A percentile compares a stretch with the other conserved stretches of the same genome.
phyloP scores from a whole-genome alignment of 164 flowering plant genomes.

The Stephania yunnanensis region DNA sequence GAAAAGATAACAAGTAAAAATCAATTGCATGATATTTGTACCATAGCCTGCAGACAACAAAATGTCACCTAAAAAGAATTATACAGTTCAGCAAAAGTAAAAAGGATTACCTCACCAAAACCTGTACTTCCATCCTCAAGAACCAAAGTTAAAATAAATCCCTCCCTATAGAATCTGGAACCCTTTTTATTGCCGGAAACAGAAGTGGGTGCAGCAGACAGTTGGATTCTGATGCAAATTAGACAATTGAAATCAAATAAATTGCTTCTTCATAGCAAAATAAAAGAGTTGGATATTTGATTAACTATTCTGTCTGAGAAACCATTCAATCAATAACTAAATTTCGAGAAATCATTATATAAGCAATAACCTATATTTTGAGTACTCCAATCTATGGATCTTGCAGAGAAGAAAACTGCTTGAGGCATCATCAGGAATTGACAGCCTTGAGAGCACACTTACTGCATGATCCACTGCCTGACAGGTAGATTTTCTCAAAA shows the following conservation, averaged over 20 bases:
- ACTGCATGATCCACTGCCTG: constrained; percentile 66
- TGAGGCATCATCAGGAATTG: constrained; percentile 27
- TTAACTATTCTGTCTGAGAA: not conserved
- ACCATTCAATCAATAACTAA: not conserved
- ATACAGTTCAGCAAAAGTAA: not conserved
- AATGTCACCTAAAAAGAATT: not conserved
- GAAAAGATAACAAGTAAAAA: no score
- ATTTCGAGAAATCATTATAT: not conserved
- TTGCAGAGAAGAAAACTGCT: constrained; percentile 21
- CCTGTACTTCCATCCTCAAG: constrained; percentile 81
- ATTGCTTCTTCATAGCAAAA: not conserved
- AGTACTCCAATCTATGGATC: constrained; percentile 49
- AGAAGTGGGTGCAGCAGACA: constrained; percentile 68
- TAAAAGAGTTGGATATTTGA: not conserved
- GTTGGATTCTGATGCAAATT: constrained; percentile 51
- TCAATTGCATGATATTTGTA: no score
- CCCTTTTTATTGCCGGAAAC: constrained; percentile 19
- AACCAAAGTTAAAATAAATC: constrained; percentile 59
- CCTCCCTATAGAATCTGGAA: constrained; percentile 50
- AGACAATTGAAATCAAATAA: not conserved
- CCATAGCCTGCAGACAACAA: no score
- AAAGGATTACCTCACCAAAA: constrained; percentile 74
- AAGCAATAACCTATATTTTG: constrained; percentile 50
- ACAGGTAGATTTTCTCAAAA: constrained; percentile 42
- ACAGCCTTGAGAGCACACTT: constrained; percentile 33